Evolutionary conservation across 192 early-diverging fungal genomes (phyloP).

Genomic region (Helicostylum pulchrum): DNA sequence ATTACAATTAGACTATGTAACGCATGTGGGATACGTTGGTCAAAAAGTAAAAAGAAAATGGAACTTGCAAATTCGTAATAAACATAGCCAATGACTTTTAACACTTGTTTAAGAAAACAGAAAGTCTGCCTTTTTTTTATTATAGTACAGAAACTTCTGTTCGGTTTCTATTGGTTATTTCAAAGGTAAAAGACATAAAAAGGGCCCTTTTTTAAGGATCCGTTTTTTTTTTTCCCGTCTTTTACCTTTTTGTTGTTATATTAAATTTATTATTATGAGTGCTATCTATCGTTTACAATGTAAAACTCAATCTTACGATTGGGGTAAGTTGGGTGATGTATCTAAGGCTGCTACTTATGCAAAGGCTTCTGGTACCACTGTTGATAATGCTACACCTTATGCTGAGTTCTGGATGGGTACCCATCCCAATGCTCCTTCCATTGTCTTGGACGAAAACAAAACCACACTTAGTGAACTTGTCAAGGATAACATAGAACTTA

Average conservation of each 20-base stretch:
- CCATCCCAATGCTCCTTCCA: slow-evolving; percentile 87
- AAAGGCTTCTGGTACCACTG: slow-evolving; percentile 43
- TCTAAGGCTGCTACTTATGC: slow-evolving; percentile 90
- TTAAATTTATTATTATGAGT: slow-evolving; percentile 5
- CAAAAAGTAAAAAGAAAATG: slow-evolving; percentile 25
- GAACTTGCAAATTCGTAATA: not conserved
- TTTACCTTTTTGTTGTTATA: not conserved
- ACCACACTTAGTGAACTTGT: slow-evolving; percentile 64
- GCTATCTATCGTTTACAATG: slow-evolving; percentile 63
- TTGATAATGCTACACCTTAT: slow-evolving; percentile 73
- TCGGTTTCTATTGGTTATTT: not conserved
- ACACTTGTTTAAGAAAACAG: no score
- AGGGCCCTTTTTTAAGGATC: not conserved
- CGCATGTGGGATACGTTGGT: slow-evolving; percentile 50
- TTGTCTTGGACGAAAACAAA: slow-evolving; percentile 36
- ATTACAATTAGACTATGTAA: slow-evolving; percentile 46
- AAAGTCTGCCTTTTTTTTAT: no score
- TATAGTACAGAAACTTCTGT: not conserved
- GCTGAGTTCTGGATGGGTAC: slow-evolving; percentile 99
- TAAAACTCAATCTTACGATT: slow-evolving; percentile 89
- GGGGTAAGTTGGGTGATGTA: slow-evolving; percentile 83
- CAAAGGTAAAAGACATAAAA: slow-evolving; percentile 1
- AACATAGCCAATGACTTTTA: not conserved
- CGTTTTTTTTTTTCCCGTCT: not conserved
- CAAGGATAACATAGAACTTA: slow-evolving; percentile 47